Conservation (phyloP, 2,329 filamentous ascomycete species). For the Remersonia thermophila region DNA sequence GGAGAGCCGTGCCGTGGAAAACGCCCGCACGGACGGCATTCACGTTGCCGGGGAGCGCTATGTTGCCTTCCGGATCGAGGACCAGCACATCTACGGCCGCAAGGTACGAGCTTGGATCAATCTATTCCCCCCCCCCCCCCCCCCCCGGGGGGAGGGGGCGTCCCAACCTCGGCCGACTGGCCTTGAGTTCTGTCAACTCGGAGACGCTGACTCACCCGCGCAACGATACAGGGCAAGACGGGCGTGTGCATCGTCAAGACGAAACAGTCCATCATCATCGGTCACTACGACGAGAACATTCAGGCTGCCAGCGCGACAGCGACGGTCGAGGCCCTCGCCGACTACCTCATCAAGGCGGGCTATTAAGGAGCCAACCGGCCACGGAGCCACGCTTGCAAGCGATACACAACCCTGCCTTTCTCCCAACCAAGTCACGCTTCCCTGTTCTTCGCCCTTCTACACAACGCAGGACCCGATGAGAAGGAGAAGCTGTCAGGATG, state of each 20-base stretch:
- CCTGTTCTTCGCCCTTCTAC: too few species aligned
- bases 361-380: conserved; percentile 43
- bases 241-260: conserved; percentile 80
- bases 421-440: too few species aligned
- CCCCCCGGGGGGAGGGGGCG: too few species aligned
- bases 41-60: conserved; percentile 67
- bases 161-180: too few species aligned
- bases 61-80: conserved; percentile 63
- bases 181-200: too few species aligned
- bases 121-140: background rate
- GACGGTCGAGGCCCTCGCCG: conserved; percentile 71
- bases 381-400: too few species aligned
- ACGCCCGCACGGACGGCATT: conserved; percentile 60
- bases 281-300: conserved; percentile 66
- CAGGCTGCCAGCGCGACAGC: conserved; percentile 64
- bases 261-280: conserved; percentile 75
- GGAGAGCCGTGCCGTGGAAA: conserved; percentile 40
- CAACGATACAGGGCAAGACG: conserved; percentile 49
- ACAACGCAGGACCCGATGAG: too few species aligned
- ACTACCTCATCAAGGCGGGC: conserved; percentile 68
- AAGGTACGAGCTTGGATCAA: too few species aligned
- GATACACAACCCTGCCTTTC: background rate
- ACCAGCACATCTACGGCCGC: conserved; percentile 72
- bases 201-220: too few species aligned
- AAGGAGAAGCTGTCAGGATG: background rate